Conservation (phyloP, 2,329 filamentous ascomycete genomes). For the Chaetomium strumarium region DNA sequence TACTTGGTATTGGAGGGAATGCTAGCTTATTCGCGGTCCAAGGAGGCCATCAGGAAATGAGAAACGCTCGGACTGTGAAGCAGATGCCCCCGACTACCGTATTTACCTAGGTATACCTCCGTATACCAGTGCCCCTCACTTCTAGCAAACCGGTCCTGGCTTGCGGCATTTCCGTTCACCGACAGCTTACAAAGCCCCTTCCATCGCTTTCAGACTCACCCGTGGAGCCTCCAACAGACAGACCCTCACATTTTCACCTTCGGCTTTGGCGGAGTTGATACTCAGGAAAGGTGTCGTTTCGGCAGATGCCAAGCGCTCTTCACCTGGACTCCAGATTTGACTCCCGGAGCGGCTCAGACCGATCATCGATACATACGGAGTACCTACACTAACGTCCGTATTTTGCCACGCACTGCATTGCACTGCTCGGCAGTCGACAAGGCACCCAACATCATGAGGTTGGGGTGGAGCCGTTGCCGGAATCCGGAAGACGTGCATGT, state of each 20-base stretch:
- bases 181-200: no score
- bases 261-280: background rate
- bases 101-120: no score
- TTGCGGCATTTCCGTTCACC: no score
- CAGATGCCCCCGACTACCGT: no score
- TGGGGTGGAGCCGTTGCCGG: background rate
- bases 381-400: background rate
- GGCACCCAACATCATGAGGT: background rate
- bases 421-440: background rate
- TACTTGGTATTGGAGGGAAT: background rate
- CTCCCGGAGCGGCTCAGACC: background rate
- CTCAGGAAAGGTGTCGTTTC: background rate
- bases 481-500: background rate
- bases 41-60: no score
- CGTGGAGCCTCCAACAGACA: no score
- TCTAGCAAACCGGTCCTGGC: no score
- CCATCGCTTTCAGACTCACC: no score
- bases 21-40: background rate
- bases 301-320: background rate
- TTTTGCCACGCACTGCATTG: background rate
- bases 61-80: no score
- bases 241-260: no score
- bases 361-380: background rate
- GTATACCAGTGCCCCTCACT: no score
- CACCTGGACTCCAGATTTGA: background rate